Percentiles rank a stretch among this genome's conserved stretches.
Conservation (phyloP, 176 grass and related monocot species). For the Musa schizocarpa region DNA sequence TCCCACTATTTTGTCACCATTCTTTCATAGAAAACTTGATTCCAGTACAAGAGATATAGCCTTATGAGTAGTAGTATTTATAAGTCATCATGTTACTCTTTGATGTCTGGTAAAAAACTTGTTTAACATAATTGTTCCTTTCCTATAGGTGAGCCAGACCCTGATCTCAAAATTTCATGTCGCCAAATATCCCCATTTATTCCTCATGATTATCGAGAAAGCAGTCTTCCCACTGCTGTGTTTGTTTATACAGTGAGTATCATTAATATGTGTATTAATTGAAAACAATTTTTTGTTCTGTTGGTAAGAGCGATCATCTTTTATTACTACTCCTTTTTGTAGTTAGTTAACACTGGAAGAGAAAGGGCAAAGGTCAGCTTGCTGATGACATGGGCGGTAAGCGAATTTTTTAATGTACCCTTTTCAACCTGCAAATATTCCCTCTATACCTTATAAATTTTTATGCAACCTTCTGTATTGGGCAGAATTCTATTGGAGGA, state of each 20-base stretch:
- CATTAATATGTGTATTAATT: neutral
- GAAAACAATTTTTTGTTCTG: neutral
- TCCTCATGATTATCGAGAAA: constrained; percentile 86
- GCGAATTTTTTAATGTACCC: constrained; percentile 18
- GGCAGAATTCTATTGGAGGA: constrained; percentile 91
- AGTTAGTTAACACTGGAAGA: constrained; percentile 91
- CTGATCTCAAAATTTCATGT: constrained; percentile 92
- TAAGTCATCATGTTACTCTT: too few relatives aligned
- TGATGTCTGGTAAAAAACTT: neutral
- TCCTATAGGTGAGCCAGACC: constrained; percentile 80
- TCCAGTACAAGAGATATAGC: too few relatives aligned
- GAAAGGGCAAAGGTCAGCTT: constrained; percentile 95
- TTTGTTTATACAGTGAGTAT: constrained; percentile 90
- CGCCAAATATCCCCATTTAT: constrained; percentile 99
- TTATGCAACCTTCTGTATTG: constrained; percentile 25
- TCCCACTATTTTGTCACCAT: too few relatives aligned
- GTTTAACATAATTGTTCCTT: constrained; percentile 24
- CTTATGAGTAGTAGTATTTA: too few relatives aligned
- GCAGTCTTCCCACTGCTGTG: constrained; percentile 85
- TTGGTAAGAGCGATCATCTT: neutral
- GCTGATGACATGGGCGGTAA: constrained; percentile 91
- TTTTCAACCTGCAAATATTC: constrained; percentile 1
- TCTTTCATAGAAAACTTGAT: too few relatives aligned
- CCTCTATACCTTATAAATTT: neutral
- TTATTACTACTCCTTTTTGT: constrained; percentile 1